A percentile compares a stretch with the other conserved stretches of the same genome.
Evolutionary conservation across 805 yeast species (phyloP).

Genomic region (Starmerella scarabaei): DNA sequence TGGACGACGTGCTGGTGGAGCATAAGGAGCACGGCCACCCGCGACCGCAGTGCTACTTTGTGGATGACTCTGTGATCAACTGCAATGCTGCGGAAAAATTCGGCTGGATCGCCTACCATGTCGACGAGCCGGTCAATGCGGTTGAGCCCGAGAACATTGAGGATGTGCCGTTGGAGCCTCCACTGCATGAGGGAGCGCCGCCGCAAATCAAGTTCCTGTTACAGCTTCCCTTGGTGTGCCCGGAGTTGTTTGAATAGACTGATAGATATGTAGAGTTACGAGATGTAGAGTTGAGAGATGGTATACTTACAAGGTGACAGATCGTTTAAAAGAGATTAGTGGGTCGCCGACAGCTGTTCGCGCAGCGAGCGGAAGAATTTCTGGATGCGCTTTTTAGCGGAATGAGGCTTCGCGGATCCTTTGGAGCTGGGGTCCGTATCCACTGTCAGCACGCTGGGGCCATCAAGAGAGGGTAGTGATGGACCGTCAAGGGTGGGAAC

Average conservation of each 20-base stretch:
- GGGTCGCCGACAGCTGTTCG: too few species aligned
- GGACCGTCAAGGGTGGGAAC: too few species aligned
- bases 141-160: slow-evolving; percentile 39
- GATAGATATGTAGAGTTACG: too few species aligned
- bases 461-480: too few species aligned
- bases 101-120: slow-evolving; percentile 66
- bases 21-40: not conserved
- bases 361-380: too few species aligned
- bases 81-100: slow-evolving; percentile 56
- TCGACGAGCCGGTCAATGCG: slow-evolving; percentile 47
- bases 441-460: too few species aligned
- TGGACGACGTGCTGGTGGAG: slow-evolving; percentile 48
- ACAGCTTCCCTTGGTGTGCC: slow-evolving; percentile 40
- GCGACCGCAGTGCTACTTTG: slow-evolving; percentile 45
- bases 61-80: slow-evolving; percentile 78
- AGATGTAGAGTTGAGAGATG: too few species aligned
- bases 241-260: slow-evolving; percentile 35
- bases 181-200: slow-evolving; percentile 28
- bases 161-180: slow-evolving; percentile 42
- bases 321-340: too few species aligned
- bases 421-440: too few species aligned
- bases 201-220: slow-evolving; percentile 43
- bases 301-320: too few species aligned
- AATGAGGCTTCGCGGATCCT: too few species aligned
- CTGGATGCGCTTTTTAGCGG: too few species aligned